Base-by-base conservation (phyloP, 1,139 yeast genomes). In the Magnusiomyces fungicola region DNA sequence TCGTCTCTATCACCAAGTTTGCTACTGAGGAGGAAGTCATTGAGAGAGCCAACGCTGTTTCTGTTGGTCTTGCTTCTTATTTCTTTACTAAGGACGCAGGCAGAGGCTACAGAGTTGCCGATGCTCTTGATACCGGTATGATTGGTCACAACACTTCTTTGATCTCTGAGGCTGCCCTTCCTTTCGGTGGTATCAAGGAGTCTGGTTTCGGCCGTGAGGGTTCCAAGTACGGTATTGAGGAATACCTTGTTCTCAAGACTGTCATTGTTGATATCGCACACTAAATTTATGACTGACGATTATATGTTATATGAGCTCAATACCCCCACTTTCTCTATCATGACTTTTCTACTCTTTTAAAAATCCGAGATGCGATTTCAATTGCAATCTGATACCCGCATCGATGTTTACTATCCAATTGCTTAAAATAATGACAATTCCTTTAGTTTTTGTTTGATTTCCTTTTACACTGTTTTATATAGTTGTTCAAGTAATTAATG, bases 181-280 rank as follows among this genome's bases (percentile, higher is more conserved):
- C 94, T 45, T 85, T 85, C 61, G 95, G 95, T 29, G 94, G 95
- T 55, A 74, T 84, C 49, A 81, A 83, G 66, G 82, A 83, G 66
- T 79, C 86, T 40, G 95, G 95, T 0, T 81, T 83, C 59, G 94
- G 95, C 47, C 79, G 90, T 62, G 95, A 85, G 65, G 92, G 90
- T 39, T 81, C 89, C 19, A 70, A 79, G 59, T 79, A 80, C 62
- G 95, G 94, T 47, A 65, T 84, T 53, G 88, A 83, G 48, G 94
- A 84, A 64, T 84, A 83, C 67, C 72, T 82, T 29, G 78, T 76
- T 36, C 68, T 83, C 58, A 83, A 83, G 69, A 73, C 85, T 37
- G 71, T 82, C 46, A 79, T 75, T 29, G 50, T 55, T 30, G 47
- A 36, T 14, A 37, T n/a, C n/a, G n/a, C n/a, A n/a, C n/a, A n/a